A percentile compares a stretch with the other conserved stretches of the same genome.
phyloP scores from a whole-genome alignment of 2,329 filamentous ascomycete species.

The Moelleriella libera region DNA sequence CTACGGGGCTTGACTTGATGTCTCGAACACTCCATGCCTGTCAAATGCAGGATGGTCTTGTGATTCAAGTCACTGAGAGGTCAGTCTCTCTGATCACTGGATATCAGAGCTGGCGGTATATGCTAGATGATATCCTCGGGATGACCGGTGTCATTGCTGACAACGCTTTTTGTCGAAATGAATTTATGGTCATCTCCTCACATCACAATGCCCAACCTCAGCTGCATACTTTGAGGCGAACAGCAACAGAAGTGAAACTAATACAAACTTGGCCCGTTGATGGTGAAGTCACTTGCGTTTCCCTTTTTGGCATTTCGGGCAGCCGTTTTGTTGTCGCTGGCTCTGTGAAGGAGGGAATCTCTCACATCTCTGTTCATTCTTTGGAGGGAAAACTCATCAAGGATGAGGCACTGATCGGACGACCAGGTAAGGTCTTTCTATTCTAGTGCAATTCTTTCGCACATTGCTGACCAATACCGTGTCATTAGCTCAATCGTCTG shows the following conservation, averaged over 20 bases:
- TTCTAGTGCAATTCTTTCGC: too few species aligned
- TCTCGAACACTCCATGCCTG: slow-evolving; percentile 36
- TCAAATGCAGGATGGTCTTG: slow-evolving; percentile 18
- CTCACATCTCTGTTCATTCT: slow-evolving; percentile 19
- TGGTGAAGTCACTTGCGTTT: slow-evolving; percentile 36
- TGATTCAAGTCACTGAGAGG: slow-evolving; percentile 41
- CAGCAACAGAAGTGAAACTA: slow-evolving; percentile 16
- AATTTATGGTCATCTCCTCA: slow-evolving; percentile 27
- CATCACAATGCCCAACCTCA: slow-evolving; percentile 20
- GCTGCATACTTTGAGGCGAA: slow-evolving; percentile 23
- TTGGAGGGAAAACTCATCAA: slow-evolving; percentile 11
- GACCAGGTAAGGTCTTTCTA: background rate
- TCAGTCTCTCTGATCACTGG: slow-evolving; percentile 24
- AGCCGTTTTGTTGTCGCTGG: slow-evolving; percentile 18
- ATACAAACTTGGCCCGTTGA: slow-evolving; percentile 18
- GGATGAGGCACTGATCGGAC: slow-evolving; percentile 3
- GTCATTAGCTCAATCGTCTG: background rate
- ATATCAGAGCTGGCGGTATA: slow-evolving; percentile 18
- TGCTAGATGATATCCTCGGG: slow-evolving; percentile 15
- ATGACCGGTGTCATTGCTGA: slow-evolving; percentile 16
- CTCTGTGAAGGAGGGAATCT: slow-evolving; percentile 15
- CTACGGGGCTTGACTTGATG: slow-evolving; percentile 33
- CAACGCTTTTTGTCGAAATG: slow-evolving; percentile 25
- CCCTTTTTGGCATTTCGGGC: slow-evolving; percentile 14
- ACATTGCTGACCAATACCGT: too few species aligned